Evolutionary conservation across 2,329 filamentous ascomycete species (phyloP), one percentile per base, ranked within the genome.

Genomic region (Thelonectria discophora): DNA sequence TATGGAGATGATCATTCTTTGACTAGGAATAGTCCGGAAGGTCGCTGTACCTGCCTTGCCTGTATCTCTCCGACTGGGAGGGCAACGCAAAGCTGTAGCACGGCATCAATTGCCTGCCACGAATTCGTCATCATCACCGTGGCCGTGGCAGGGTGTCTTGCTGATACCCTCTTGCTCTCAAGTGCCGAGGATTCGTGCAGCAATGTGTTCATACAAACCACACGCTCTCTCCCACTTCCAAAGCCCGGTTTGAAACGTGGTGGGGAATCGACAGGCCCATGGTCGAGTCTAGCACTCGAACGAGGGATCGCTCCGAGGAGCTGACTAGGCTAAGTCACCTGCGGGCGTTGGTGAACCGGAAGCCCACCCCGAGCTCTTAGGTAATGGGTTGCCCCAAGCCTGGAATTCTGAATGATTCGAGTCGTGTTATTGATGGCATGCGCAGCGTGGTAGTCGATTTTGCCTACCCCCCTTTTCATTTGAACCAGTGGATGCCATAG

Each of bases 261-360:
- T 61, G 58, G 58, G 17, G 58, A 61, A 50, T 17, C 55, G 30
- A 42, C 47, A 51, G 47, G 46, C 52, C 15, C 6, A 13, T 37
- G 12, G 34, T 37, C 15, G 11, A 37, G 34, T 37, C 34, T 37
- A 37, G 34, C 34, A 37, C 34, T 37, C 34, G 34, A 37, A 37
- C 34, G 12, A 37, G 34, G 34, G 34, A 37, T 4, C 3, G 15
- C 34, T 37, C 34, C 34, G 34, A 37, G 34, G 15, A 15, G 34
- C 15, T 37, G 12, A 37, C 34, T 6, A 7, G 34, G 9, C 27
- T 30, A 30, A 30, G 37, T 57, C 55, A 45, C 18, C 5, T 48
- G 53, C 58, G 58, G 58, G 58, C 53, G 58, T 49, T 17, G 48
- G 32, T 37, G 48, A 61, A 48, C 53, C 48, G 53, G 48, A 57